A percentile compares a stretch with the other conserved stretches of the same genome.
Conservation (phyloP, 139 green algal species). For the Yamagishiella unicocca region DNA sequence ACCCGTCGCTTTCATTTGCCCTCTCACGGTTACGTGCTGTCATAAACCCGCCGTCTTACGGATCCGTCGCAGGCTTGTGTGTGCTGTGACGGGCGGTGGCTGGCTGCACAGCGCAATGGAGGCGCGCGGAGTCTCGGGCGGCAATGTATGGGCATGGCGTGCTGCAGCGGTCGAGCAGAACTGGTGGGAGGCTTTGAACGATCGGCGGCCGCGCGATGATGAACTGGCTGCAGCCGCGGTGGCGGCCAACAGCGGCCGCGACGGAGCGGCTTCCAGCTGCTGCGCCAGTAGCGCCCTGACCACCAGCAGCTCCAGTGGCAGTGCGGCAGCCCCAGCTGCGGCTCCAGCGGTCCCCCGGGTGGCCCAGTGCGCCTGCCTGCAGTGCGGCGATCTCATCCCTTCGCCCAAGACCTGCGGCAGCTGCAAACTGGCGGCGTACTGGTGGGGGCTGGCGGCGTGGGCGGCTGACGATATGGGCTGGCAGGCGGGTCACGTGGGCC, state of each 20-base stretch:
- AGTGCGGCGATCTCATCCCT: background rate
- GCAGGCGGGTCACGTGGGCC: too few species aligned
- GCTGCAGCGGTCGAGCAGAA: background rate
- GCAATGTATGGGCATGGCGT: constrained; percentile 15
- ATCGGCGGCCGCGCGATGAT: background rate
- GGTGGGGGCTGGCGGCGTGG: background rate
- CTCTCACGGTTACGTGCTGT: background rate
- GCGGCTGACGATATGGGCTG: too few species aligned
- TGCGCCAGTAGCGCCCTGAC: too few species aligned
- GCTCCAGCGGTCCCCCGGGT: background rate
- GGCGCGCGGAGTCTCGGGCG: background rate
- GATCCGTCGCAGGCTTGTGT: background rate
- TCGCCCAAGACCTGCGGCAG: background rate
- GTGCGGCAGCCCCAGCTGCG: background rate
- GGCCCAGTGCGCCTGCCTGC: background rate
- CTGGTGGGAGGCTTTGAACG: constrained; percentile 24
- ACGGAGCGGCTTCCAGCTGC: too few species aligned
- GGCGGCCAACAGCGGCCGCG: too few species aligned
- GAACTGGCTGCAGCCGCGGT: background rate
- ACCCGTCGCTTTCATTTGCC: background rate
- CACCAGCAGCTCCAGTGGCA: background rate
- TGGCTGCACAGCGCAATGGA: background rate
- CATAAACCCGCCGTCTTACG: background rate
- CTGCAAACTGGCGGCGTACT: constrained; percentile 27
- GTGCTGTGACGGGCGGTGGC: background rate